Conservation (phyloP, 1,284 basidiomycete species). For the Ceratobasidium papillatum region DNA sequence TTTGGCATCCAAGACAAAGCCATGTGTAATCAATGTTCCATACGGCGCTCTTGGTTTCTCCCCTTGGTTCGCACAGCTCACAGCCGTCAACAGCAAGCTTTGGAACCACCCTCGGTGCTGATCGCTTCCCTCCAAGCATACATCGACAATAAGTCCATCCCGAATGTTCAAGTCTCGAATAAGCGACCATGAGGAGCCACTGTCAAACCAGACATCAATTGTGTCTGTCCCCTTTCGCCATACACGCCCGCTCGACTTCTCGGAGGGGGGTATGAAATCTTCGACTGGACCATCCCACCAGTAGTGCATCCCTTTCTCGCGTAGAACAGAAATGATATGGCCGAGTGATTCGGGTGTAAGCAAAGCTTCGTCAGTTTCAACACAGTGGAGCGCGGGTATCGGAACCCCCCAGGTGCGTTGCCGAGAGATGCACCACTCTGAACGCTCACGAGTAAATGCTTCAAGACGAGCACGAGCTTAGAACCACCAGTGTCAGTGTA, state of each 20-base stretch:
- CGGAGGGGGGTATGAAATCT: constrained; percentile 78
- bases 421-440: constrained; percentile 99
- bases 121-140: constrained; percentile 96
- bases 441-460: constrained; percentile 84
- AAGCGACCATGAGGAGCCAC: constrained; percentile 93
- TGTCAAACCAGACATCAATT: constrained; percentile 99
- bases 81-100: constrained; percentile 86
- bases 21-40: constrained; percentile 88
- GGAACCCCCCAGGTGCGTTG: constrained; percentile 99
- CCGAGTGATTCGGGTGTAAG: constrained; percentile 74
- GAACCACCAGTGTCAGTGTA: constrained; percentile 32
- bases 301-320: constrained; percentile 75
- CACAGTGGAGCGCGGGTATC: constrained; percentile 87
- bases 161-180: constrained; percentile 57
- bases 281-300: constrained; percentile 93
- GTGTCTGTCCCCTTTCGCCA: constrained; percentile 90
- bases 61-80: constrained; percentile 61
- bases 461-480: constrained; percentile 85
- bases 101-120: constrained; percentile 99
- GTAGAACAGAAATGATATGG: constrained; percentile 81
- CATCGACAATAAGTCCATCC: constrained; percentile 67
- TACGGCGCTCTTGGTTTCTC: constrained; percentile 67
- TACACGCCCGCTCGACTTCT: constrained; percentile 54
- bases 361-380: constrained; percentile 69
- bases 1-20: constrained; percentile 92